phyloP scores from a whole-genome alignment of 805 yeast species.

The Blastobotrys parvus region DNA sequence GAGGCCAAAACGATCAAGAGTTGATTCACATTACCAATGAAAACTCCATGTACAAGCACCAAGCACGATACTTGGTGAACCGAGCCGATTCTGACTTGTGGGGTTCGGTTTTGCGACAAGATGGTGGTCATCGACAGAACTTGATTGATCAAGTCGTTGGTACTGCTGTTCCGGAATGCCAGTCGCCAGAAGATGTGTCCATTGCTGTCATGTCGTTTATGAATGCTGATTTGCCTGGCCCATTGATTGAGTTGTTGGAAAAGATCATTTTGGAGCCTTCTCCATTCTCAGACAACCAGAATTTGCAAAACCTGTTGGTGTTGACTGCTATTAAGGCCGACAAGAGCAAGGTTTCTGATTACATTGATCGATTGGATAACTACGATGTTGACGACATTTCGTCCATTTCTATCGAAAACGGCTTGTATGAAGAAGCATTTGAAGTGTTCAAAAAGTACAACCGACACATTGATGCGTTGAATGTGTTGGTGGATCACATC shows the following conservation, averaged over 20 bases:
- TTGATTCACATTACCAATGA: slow-evolving; percentile 89
- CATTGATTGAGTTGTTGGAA: slow-evolving; percentile 88
- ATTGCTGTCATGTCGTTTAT: slow-evolving; percentile 91
- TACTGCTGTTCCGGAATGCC: slow-evolving; percentile 90
- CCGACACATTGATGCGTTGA: slow-evolving; percentile 68
- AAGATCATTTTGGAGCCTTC: slow-evolving; percentile 96
- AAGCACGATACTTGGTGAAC: slow-evolving; percentile 87
- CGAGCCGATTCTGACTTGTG: slow-evolving; percentile 84
- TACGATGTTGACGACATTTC: slow-evolving; percentile 94
- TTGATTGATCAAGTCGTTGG: slow-evolving; percentile 91
- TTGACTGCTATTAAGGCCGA: slow-evolving; percentile 96
- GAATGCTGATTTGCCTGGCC: slow-evolving; percentile 89
- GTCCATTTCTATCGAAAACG: slow-evolving; percentile 80
- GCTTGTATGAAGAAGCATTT: slow-evolving; percentile 86
- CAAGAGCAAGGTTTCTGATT: slow-evolving; percentile 69
- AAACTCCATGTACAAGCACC: slow-evolving; percentile 96
- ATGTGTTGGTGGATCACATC: slow-evolving; percentile 84
- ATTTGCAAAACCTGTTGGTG: slow-evolving; percentile 85
- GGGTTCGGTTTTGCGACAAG: slow-evolving; percentile 66
- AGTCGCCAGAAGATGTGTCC: slow-evolving; percentile 89
- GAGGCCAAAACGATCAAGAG: slow-evolving; percentile 88
- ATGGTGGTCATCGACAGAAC: slow-evolving; percentile 81
- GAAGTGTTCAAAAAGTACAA: slow-evolving; percentile 84
- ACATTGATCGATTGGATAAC: slow-evolving; percentile 82
- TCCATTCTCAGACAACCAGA: slow-evolving; percentile 91